Base-by-base conservation (phyloP, 306 rosid species). In the Vigna trinervia region DNA sequence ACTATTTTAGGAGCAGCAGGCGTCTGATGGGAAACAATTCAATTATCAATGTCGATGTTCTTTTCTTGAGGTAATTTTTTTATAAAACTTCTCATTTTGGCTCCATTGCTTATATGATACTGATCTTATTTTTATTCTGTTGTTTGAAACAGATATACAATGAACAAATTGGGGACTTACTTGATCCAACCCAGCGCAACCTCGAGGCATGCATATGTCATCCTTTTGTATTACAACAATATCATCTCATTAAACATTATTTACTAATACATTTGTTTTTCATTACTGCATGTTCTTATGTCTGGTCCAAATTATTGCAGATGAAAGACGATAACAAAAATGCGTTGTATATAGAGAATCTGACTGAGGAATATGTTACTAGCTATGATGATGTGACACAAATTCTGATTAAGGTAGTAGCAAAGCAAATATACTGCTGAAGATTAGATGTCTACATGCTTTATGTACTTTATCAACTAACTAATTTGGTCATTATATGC, bases 41-140 rank as follows among this genome's bases (percentile, higher is more conserved):
- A 95, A 90, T 60, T 88, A 87, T 81, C 99, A 95, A 79, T 92
- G 93, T 57, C 97, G 97, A 45, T 95, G 99, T 80, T 90, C 94
- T 81, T 95, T 95, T 76, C 85, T 95, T 39, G 99, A 95, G 99
- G 99, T 91, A 82, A 45, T 47, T 60, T 19, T 19, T 39, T 17
- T 45, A 64, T 68, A 15, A 38, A 20, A 39, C 51, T 47, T 34
- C 62, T 34, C 20, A 23, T 13, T 51, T 60, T 34, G 23, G 34
- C 51, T 82, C n/a, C 57, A 51, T 82, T 41, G n/a, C n/a, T 68
- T 41, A 6, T 77, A 28, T 65, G 28, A 77, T 87, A 79, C 89
- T 85, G 78, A 86, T 76, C 54, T 61, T 14, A 69, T 22, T n/a
- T 20, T 5, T 39, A 5, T 5, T 45, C 62, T 20, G 17, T n/a